A percentile compares a stretch with the other conserved stretches of the same genome.
phyloP scores from a whole-genome alignment of 2,329 filamentous ascomycete genomes.

The Phaeophleospora eucalypticola region DNA sequence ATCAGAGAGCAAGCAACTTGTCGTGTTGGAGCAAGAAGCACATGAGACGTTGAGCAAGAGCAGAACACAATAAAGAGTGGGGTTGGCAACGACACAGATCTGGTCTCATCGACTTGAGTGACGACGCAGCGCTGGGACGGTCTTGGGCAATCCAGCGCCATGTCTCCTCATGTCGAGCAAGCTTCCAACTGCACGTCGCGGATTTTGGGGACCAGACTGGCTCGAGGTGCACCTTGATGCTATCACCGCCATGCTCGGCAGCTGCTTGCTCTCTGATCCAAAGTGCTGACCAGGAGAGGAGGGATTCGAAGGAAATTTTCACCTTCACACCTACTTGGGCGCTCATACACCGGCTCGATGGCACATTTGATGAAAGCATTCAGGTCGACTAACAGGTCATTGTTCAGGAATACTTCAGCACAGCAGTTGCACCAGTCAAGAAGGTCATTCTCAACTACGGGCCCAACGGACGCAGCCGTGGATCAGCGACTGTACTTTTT shows the following conservation, averaged over 20 bases:
- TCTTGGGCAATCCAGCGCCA: too few species aligned
- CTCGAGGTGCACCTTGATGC: too few species aligned
- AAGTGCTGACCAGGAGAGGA: background rate
- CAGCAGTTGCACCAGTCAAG: constrained; percentile 85
- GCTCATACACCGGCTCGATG: background rate
- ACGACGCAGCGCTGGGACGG: too few species aligned
- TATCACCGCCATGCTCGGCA: background rate
- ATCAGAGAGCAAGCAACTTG: constrained; percentile 20
- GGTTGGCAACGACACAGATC: too few species aligned
- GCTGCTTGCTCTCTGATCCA: constrained; percentile 21
- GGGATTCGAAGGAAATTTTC: background rate
- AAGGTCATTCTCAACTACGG: constrained; percentile 89
- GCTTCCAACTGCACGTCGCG: too few species aligned
- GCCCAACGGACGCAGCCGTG: constrained; percentile 84
- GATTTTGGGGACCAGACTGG: too few species aligned
- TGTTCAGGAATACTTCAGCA: constrained; percentile 88
- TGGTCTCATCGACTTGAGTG: too few species aligned
- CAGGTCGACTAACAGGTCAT: constrained; percentile 58
- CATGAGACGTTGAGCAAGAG: background rate
- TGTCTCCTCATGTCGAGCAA: too few species aligned
- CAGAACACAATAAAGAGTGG: too few species aligned
- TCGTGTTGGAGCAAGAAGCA: background rate
- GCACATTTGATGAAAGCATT: constrained; percentile 1
- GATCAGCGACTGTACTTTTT: constrained; percentile 88
- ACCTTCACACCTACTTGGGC: constrained; percentile 1